Conservation (phyloP, 805 yeast species). For the Teunomyces cretensis region DNA sequence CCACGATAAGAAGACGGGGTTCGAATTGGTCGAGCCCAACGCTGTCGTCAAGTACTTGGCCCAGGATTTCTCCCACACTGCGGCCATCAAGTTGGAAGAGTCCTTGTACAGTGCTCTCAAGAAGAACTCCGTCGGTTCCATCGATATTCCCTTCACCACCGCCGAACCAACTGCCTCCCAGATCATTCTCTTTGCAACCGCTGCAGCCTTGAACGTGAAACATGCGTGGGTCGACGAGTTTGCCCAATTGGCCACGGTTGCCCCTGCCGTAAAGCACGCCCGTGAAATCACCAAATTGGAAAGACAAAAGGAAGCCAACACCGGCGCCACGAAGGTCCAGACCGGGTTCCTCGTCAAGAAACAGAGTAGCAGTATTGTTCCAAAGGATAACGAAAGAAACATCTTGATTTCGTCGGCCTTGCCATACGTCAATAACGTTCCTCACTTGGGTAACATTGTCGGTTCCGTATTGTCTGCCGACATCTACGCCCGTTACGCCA, state of each 20-base stretch:
- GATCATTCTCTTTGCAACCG: slow-evolving; percentile 58
- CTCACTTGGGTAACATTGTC: slow-evolving; percentile 95
- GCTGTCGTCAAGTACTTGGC: slow-evolving; percentile 67
- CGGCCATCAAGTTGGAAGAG: slow-evolving; percentile 37
- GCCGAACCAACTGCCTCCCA: slow-evolving; percentile 47
- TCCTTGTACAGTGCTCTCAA: slow-evolving; percentile 42
- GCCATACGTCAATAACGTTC: slow-evolving; percentile 97
- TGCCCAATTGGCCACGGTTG: slow-evolving; percentile 36
- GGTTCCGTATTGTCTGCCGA: slow-evolving; percentile 96
- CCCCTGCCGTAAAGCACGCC: slow-evolving; percentile 48
- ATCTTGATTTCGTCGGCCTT: slow-evolving; percentile 91
- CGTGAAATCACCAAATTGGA: slow-evolving; percentile 43
- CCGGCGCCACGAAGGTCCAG: slow-evolving; percentile 37
- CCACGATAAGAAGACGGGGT: slow-evolving; percentile 34
- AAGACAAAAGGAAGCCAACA: slow-evolving; percentile 38
- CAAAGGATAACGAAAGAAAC: slow-evolving; percentile 72
- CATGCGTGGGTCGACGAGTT: slow-evolving; percentile 45
- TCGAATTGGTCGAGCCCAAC: slow-evolving; percentile 61
- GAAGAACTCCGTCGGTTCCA: slow-evolving; percentile 25
- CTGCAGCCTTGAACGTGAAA: slow-evolving; percentile 30
- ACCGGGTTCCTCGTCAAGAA: slow-evolving; percentile 32
- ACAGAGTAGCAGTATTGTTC: slow-evolving; percentile 41
- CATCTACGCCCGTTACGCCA: slow-evolving; percentile 85
- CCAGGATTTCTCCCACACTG: slow-evolving; percentile 42
- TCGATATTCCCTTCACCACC: slow-evolving; percentile 7